Evolutionary conservation across 805 yeast species (phyloP).

Genomic region (Alloascoidea hylecoeti): DNA sequence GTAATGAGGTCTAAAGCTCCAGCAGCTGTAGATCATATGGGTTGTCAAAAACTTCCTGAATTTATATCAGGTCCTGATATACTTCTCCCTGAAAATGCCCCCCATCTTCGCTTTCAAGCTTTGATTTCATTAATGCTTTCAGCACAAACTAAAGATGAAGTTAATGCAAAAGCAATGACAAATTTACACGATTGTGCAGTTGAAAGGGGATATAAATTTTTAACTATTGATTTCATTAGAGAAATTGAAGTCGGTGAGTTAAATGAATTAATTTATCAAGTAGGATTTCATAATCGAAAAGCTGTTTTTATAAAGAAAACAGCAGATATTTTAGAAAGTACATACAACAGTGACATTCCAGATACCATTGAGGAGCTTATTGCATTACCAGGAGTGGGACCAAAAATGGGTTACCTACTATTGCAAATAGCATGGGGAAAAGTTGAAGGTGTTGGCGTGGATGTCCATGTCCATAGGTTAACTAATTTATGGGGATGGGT

Average conservation of each 20-base stretch:
- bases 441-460: constrained; percentile 83
- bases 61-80: constrained; percentile 18
- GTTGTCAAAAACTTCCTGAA: constrained; percentile 52
- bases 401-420: constrained; percentile 81
- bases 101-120: constrained; percentile 62
- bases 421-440: constrained; percentile 72
- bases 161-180: constrained; percentile 59
- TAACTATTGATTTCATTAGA: constrained; percentile 39
- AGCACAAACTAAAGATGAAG: constrained; percentile 86
- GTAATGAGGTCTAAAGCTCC: constrained; percentile 47
- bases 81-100: constrained; percentile 16
- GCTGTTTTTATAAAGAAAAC: constrained; percentile 56
- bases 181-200: constrained; percentile 35
- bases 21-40: constrained; percentile 87
- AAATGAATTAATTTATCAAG: constrained; percentile 56
- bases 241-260: constrained; percentile 37
- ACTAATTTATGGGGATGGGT: constrained; percentile 79
- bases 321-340: constrained; percentile 32
- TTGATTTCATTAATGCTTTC: constrained; percentile 76
- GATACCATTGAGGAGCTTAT: constrained; percentile 47
- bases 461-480: constrained; percentile 76
- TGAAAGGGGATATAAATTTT: constrained; percentile 23
- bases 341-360: constrained; percentile 61
- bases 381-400: constrained; percentile 84
- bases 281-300: constrained; percentile 80